Evolutionary conservation across 176 grass and related monocot genomes (phyloP).

Genomic region (Raddia guianensis): DNA sequence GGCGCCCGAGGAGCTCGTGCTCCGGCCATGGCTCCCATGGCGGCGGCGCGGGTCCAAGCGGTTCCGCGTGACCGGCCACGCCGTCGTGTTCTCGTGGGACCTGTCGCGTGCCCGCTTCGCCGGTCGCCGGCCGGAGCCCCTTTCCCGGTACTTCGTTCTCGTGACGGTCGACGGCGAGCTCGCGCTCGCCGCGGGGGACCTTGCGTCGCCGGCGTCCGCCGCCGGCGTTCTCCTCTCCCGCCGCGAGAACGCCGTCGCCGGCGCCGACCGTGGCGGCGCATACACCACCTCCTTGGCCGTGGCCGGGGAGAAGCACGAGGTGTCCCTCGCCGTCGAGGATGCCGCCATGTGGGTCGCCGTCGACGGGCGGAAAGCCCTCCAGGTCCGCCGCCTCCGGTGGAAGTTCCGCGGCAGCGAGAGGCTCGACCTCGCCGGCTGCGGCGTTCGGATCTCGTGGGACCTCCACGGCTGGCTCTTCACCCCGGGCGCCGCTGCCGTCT

Average conservation of each 20-base stretch:
- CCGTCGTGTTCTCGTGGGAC: conserved; percentile 63
- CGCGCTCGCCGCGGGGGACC: conserved; percentile 57
- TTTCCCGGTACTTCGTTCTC: conserved; percentile 46
- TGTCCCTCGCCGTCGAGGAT: conserved; percentile 49
- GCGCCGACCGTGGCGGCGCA: conserved; percentile 9
- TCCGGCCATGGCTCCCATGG: conserved; percentile 55
- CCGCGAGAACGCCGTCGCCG: conserved; percentile 42
- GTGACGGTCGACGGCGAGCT: conserved; percentile 62
- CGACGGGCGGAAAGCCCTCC: conserved; percentile 58
- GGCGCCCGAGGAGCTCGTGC: conserved; percentile 29
- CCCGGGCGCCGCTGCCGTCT: conserved; percentile 53
- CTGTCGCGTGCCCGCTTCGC: conserved; percentile 51
- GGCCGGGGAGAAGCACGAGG: conserved; percentile 50
- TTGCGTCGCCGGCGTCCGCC: background rate
- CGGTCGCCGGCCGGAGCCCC: conserved; percentile 49
- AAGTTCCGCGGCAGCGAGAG: conserved; percentile 72
- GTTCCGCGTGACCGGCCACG: conserved; percentile 20
- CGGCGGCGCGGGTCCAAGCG: conserved; percentile 41
- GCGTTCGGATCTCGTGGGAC: conserved; percentile 65
- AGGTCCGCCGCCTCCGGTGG: conserved; percentile 65
- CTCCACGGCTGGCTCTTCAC: conserved; percentile 74
- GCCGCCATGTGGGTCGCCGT: conserved; percentile 57
- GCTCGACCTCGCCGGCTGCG: conserved; percentile 42
- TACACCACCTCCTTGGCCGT: conserved; percentile 54
- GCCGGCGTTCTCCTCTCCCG: conserved; percentile 50